phyloP scores from a whole-genome alignment of 768 basidiomycete species.

The Brasilioporus rufonigricans region DNA sequence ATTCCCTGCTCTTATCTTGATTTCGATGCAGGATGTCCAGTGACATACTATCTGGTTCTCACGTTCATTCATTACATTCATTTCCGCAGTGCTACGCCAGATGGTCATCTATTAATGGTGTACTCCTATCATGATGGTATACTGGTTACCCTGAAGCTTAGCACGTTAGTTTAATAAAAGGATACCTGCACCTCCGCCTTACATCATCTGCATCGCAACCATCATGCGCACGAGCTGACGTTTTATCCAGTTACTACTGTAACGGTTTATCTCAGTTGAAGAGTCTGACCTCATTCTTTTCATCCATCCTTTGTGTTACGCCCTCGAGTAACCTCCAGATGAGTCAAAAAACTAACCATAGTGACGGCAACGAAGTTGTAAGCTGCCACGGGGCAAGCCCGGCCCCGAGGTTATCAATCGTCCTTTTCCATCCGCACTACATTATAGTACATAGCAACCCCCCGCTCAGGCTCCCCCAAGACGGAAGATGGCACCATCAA shows the following conservation, averaged over 20 bases:
- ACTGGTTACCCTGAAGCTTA: neutral
- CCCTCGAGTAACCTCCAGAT: neutral
- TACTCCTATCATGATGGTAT: slow-evolving; percentile 4
- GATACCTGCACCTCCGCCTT: neutral
- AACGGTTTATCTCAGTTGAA: neutral
- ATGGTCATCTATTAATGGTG: slow-evolving; percentile 1
- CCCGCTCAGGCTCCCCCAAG: neutral
- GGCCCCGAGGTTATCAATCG: neutral
- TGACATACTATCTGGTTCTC: slow-evolving; percentile 3
- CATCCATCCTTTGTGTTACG: neutral
- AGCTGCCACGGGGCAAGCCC: neutral
- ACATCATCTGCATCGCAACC: neutral
- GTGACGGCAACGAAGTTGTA: neutral
- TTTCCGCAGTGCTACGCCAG: slow-evolving; percentile 4
- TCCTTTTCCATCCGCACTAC: neutral
- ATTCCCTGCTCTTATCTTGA: slow-evolving; percentile 2
- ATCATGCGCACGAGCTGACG: neutral
- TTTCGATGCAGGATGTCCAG: slow-evolving; percentile 4
- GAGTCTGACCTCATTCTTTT: neutral
- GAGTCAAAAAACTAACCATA: neutral
- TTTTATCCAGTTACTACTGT: no score
- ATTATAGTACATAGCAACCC: neutral
- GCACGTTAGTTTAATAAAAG: neutral
- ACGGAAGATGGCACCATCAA: neutral
- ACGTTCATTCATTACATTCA: slow-evolving; percentile 12